phyloP scores from a whole-genome alignment of 441 rosid species.

The Cnidoscolus chayamansa region DNA sequence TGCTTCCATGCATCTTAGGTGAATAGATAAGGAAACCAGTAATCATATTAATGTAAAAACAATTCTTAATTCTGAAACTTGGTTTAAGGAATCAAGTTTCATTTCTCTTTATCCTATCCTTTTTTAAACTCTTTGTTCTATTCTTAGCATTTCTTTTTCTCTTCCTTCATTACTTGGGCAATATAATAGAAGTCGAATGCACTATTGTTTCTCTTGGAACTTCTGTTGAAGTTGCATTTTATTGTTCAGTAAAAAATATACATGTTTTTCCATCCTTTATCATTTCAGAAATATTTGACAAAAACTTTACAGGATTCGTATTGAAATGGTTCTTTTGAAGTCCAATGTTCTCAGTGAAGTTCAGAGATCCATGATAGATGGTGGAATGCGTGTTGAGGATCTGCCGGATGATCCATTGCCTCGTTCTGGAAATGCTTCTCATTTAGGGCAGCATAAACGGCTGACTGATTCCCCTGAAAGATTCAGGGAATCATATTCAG shows the following conservation, averaged over 20 bases:
- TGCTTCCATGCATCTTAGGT: not conserved
- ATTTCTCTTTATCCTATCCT: not conserved
- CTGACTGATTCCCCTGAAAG: slow-evolving; percentile 47
- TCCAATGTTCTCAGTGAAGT: slow-evolving; percentile 79
- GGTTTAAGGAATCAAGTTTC: not conserved
- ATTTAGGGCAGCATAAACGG: slow-evolving; percentile 45
- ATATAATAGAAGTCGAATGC: not conserved
- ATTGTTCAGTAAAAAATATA: not conserved
- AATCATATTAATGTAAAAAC: not conserved
- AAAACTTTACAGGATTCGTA: slow-evolving; percentile 53
- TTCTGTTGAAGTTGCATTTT: not conserved
- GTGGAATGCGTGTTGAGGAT: slow-evolving; percentile 95
- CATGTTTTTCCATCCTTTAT: slow-evolving; percentile 8
- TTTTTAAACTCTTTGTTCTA: no score
- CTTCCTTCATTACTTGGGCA: no score
- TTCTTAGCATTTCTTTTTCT: not conserved
- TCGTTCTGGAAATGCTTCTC: slow-evolving; percentile 41
- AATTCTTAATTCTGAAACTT: not conserved
- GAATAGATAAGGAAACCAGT: not conserved
- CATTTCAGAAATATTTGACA: slow-evolving; percentile 16
- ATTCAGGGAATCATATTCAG: slow-evolving; percentile 48
- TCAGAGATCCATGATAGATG: slow-evolving; percentile 85
- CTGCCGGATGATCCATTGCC: slow-evolving; percentile 61
- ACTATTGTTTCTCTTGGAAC: not conserved
- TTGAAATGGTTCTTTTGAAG: slow-evolving; percentile 75